phyloP scores from a whole-genome alignment of 495 filamentous ascomycete genomes.

The Gamarada debralockiae region DNA sequence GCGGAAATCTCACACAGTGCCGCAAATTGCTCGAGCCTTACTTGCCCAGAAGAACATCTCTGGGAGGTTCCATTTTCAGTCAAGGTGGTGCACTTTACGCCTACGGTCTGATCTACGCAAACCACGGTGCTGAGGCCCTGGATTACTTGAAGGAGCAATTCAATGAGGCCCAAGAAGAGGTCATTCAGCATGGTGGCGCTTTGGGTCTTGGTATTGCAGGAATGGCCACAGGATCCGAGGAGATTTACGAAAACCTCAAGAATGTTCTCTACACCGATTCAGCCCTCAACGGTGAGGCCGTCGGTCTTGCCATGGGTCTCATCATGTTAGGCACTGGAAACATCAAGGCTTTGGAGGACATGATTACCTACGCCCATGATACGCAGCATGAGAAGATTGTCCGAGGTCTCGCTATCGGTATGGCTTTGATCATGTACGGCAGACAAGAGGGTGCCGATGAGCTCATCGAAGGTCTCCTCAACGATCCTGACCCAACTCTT shows the following conservation, averaged over 20 bases:
- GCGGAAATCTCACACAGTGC: constrained; percentile 88
- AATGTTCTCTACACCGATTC: constrained; percentile 86
- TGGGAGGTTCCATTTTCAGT: constrained; percentile 84
- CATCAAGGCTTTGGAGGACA: constrained; percentile 82
- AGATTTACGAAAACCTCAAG: constrained; percentile 89
- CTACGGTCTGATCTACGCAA: constrained; percentile 94
- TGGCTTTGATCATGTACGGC: constrained; percentile 98
- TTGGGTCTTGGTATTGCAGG: constrained; percentile 93
- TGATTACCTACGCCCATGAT: constrained; percentile 97
- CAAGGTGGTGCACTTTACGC: constrained; percentile 95
- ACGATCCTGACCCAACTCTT: constrained; percentile 89
- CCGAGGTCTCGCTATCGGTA: constrained; percentile 88
- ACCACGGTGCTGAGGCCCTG: constrained; percentile 90
- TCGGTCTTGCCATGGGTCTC: constrained; percentile 91
- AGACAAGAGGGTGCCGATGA: constrained; percentile 93
- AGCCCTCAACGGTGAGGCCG: constrained; percentile 93
- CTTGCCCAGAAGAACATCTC: constrained; percentile 66
- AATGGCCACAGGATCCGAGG: constrained; percentile 90
- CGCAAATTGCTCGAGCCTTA: constrained; percentile 94
- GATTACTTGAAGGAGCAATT: constrained; percentile 87
- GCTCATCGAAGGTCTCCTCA: constrained; percentile 86
- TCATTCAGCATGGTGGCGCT: constrained; percentile 95
- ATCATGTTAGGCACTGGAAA: constrained; percentile 97
- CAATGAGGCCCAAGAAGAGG: constrained; percentile 81
- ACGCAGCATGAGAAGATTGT: constrained; percentile 99